Conservation (phyloP, 345 rosid species). For the Bruguiera parviflora region DNA sequence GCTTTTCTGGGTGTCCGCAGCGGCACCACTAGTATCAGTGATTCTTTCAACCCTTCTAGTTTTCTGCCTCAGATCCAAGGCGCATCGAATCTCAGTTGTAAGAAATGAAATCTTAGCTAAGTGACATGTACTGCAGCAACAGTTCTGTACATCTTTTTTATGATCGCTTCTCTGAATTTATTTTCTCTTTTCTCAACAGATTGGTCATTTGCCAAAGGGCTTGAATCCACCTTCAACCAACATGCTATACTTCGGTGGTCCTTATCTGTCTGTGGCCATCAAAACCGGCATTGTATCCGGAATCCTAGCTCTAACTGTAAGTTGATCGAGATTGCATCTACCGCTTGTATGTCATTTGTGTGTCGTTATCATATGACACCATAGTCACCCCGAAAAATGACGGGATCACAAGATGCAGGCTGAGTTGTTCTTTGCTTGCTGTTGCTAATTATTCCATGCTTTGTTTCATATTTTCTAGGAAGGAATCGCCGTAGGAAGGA, state of each 20-base stretch:
- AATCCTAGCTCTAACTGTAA: conserved; percentile 83
- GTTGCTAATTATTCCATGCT: background rate
- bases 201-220: conserved; percentile 88
- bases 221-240: conserved; percentile 89
- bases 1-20: conserved; percentile 94
- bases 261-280: conserved; percentile 59
- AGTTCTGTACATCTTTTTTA: background rate
- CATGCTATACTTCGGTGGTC: conserved; percentile 61
- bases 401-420: too few relatives aligned
- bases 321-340: conserved; percentile 17
- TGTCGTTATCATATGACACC: background rate
- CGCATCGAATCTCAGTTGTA: conserved; percentile 61
- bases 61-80: conserved; percentile 55
- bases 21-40: conserved; percentile 83
- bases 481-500: conserved; percentile 99
- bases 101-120: conserved; percentile 21
- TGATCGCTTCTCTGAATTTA: background rate
- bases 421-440: background rate
- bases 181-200: conserved; percentile 37
- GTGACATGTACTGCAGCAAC: background rate
- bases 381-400: background rate
- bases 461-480: conserved; percentile 43
- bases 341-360: background rate
- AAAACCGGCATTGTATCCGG: conserved; percentile 92
- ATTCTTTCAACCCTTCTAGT: conserved; percentile 57